These are phyloP conservation scores for Rhytidhysteron rufulum DNA, from an alignment of 2,329 filamentous ascomycete genomes.

Conservation along the genomic window DNA sequence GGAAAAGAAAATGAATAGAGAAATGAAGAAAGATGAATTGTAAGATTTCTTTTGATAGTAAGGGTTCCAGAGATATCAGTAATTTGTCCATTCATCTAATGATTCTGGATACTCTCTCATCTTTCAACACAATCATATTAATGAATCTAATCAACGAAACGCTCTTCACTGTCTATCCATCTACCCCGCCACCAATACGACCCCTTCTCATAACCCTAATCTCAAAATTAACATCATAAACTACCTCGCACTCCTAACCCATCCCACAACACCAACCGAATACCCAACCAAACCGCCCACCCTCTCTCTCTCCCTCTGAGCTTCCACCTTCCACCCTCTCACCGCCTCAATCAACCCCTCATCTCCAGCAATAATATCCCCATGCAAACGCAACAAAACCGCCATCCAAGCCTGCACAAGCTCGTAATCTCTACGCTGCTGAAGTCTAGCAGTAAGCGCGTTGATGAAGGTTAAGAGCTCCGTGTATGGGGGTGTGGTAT, in stretches of 20 bases:
- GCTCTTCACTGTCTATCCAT: too few species aligned
- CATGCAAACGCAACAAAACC: slow-evolving; percentile 81
- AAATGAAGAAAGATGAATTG: too few species aligned
- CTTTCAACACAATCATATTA: too few species aligned
- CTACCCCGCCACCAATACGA: too few species aligned
- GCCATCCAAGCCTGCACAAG: slow-evolving; percentile 96
- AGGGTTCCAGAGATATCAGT: too few species aligned
- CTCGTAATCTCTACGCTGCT: slow-evolving; percentile 77
- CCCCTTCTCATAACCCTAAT: too few species aligned
- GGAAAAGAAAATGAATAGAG: too few species aligned
- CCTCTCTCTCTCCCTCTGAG: slow-evolving; percentile 67
- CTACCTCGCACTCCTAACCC: slow-evolving; percentile 56
- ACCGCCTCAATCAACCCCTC: slow-evolving; percentile 58
- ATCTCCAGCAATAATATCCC: slow-evolving; percentile 52
- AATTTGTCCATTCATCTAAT: too few species aligned
- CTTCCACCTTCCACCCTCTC: slow-evolving; percentile 66
- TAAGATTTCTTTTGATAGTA: too few species aligned
- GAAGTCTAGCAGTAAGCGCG: slow-evolving; percentile 71
- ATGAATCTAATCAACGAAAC: too few species aligned
- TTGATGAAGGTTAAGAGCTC: slow-evolving; percentile 77
- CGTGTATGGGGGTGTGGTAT: slow-evolving; percentile 48
- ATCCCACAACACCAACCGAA: slow-evolving; percentile 79
- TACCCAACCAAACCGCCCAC: slow-evolving; percentile 78
- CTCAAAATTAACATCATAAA: not conserved
- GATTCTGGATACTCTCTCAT: too few species aligned